Evolutionary conservation across 139 green algal genomes (phyloP), one percentile per base, ranked within the genome.

Genomic region (Auxenochlorella pyrenoidosa): DNA sequence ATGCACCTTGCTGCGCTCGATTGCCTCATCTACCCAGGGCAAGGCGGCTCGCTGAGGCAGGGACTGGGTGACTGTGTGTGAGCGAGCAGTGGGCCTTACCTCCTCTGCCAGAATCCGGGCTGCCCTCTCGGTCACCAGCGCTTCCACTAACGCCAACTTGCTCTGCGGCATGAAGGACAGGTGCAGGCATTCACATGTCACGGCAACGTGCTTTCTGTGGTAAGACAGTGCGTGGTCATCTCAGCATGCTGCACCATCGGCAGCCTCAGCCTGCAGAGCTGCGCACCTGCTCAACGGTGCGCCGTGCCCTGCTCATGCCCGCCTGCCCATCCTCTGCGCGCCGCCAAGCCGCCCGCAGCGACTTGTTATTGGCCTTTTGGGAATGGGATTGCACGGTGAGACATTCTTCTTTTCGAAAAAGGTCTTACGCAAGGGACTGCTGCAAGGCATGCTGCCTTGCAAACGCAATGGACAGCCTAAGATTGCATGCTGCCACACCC

Each of bases 61-160:
- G n/a, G n/a, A n/a, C n/a, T n/a, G n/a, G n/a, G n/a, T n/a, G n/a
- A n/a, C n/a, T n/a, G n/a, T n/a, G n/a, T n/a, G n/a, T 59, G 16
- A 18, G 36, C 18, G 36, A 54, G 3, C 22, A 18, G 21, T 59
- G 6, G 0, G 40, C 36, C 59, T 34, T 28, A 85, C 80, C 80
- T 85, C 22, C 82, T 90, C 81, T 10, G 87, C 87, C 82, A 90
- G 47, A 5, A 90, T 78, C 18, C 87, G 51, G 34, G 70, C 66
- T 34, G 87, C 82, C 36, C 87, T 43, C 43, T 90, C 87, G 21
- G n/a, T 21, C 16, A 90, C 66, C 60, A 90, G 75, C 32, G 82
- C 82, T 28, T 88, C 82, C 16, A 79, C 85, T 51, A 90, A 65
- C 60, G 24, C 43, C 75, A 81, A 30, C 75, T 81, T 81, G 75